A percentile compares a stretch with the other conserved stretches of the same genome.
These are phyloP conservation scores for Neonectria hederae DNA, from an alignment of 2,329 filamentous ascomycete species.

Conservation along the genomic window DNA sequence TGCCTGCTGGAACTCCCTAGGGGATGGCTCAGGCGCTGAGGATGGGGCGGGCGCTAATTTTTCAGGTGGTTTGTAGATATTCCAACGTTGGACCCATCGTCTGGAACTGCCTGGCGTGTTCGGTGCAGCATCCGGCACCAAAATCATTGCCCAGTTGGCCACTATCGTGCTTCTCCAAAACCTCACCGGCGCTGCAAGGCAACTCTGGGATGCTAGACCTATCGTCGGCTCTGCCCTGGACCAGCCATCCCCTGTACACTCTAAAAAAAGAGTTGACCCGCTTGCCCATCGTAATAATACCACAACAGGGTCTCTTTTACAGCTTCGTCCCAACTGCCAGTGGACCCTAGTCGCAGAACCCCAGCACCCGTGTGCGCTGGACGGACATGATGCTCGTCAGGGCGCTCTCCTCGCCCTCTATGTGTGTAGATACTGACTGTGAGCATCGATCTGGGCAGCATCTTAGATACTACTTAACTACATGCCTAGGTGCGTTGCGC, in stretches of 20 bases:
- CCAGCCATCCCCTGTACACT: conserved; percentile 6
- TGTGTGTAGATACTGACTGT: too few species aligned
- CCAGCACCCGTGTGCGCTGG: neutral
- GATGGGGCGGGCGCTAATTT: neutral
- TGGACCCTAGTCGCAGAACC: neutral
- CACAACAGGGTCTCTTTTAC: conserved; percentile 1
- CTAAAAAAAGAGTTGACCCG: conserved; percentile 11
- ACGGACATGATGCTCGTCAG: too few species aligned
- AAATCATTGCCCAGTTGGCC: neutral
- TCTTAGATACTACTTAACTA: neutral
- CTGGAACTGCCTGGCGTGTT: neutral
- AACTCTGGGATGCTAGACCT: neutral
- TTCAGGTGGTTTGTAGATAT: neutral
- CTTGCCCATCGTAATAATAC: conserved; percentile 3
- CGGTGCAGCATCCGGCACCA: neutral
- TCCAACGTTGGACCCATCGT: neutral
- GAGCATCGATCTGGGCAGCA: neutral
- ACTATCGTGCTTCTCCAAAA: neutral
- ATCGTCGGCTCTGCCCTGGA: neutral
- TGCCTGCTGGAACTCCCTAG: conserved; percentile 6
- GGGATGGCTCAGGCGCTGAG: conserved; percentile 18
- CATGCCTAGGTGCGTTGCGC: neutral
- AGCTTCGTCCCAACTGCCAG: conserved; percentile 13
- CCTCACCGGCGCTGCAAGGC: neutral
- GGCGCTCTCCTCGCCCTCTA: too few species aligned